Evolutionary conservation across 2,329 filamentous ascomycete species (phyloP).

Genomic region (Hyphodiscus sp.): DNA sequence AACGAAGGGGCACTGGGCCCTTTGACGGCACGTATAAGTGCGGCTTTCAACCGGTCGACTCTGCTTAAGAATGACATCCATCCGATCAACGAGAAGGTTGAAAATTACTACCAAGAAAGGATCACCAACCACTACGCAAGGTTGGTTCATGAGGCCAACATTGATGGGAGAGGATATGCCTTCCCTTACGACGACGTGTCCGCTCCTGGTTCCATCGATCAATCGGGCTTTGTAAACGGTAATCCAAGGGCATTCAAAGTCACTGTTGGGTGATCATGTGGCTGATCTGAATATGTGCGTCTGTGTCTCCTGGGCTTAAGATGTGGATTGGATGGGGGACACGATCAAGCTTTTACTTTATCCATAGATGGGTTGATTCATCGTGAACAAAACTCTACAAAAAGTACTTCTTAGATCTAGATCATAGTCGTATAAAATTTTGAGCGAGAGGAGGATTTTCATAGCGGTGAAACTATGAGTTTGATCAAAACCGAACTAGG

Average conservation of each 20-base stretch:
- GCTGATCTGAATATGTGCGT: too few relatives aligned
- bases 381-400: too few relatives aligned
- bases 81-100: slow-evolving; percentile 44
- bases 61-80: slow-evolving; percentile 36
- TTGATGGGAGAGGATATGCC: slow-evolving; percentile 54
- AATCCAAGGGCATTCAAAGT: slow-evolving; percentile 15
- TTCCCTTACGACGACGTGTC: slow-evolving; percentile 67
- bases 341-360: too few relatives aligned
- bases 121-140: slow-evolving; percentile 60
- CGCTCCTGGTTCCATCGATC: slow-evolving; percentile 49
- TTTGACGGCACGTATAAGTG: slow-evolving; percentile 16
- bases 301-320: too few relatives aligned
- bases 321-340: too few relatives aligned
- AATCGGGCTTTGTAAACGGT: slow-evolving; percentile 53
- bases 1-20: slow-evolving; percentile 14
- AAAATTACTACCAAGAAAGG: slow-evolving; percentile 45
- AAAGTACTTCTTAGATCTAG: too few relatives aligned
- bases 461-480: too few relatives aligned
- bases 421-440: too few relatives aligned
- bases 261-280: slow-evolving; percentile 5
- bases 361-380: too few relatives aligned
- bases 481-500: too few relatives aligned
- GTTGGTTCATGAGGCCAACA: slow-evolving; percentile 52
- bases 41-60: slow-evolving; percentile 19
- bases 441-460: too few relatives aligned